Conservation (phyloP, 805 yeast species). For the Kregervanrija delftensis region DNA sequence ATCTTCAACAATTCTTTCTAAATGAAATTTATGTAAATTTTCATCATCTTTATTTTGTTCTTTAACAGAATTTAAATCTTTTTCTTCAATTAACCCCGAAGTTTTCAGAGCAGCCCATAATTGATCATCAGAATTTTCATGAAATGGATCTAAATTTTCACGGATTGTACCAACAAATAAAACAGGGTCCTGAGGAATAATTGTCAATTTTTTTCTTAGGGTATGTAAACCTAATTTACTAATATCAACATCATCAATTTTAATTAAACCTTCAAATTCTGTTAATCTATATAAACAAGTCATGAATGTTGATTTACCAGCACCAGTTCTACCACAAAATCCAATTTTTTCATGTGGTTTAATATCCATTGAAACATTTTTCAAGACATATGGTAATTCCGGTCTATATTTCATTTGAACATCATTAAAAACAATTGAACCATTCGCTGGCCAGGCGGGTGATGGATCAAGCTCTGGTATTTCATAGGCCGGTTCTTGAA, state of each 20-base stretch:
- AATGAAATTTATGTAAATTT: slow-evolving; percentile 50
- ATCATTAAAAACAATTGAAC: slow-evolving; percentile 39
- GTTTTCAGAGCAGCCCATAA: slow-evolving; percentile 56
- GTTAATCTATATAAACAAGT: slow-evolving; percentile 50
- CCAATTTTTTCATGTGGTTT: slow-evolving; percentile 64
- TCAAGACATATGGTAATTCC: slow-evolving; percentile 53
- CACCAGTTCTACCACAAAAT: slow-evolving; percentile 86
- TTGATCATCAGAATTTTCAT: slow-evolving; percentile 38
- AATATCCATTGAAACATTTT: slow-evolving; percentile 35
- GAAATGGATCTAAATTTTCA: slow-evolving; percentile 58
- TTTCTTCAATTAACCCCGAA: slow-evolving; percentile 45
- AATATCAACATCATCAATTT: slow-evolving; percentile 55
- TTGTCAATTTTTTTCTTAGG: slow-evolving; percentile 52
- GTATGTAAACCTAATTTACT: slow-evolving; percentile 43
- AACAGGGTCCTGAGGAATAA: slow-evolving; percentile 70
- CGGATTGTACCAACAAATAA: slow-evolving; percentile 54
- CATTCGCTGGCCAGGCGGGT: slow-evolving; percentile 43
- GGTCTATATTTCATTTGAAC: slow-evolving; percentile 53
- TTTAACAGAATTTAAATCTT: slow-evolving; percentile 28
- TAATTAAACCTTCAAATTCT: slow-evolving; percentile 46
- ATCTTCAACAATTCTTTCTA: slow-evolving; percentile 54
- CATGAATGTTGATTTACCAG: slow-evolving; percentile 69
- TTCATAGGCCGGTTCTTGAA: slow-evolving; percentile 59
- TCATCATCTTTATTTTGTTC: slow-evolving; percentile 25
- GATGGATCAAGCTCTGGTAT: slow-evolving; percentile 36